Evolutionary conservation across 805 yeast genomes (phyloP).

Genomic region (Debaryomyces hansenii): DNA sequence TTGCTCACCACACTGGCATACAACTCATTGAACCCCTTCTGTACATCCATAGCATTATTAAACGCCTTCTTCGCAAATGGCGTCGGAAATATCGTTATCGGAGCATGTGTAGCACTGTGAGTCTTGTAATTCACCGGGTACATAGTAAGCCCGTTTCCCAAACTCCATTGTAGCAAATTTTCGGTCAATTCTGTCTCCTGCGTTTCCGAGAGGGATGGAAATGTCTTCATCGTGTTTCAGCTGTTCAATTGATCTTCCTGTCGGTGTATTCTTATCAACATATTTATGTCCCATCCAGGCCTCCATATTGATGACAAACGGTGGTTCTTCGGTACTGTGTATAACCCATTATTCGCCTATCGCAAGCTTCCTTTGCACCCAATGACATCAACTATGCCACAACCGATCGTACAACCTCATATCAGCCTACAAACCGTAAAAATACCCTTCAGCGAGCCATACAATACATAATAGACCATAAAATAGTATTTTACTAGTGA

Average conservation of each 20-base stretch:
- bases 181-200: slow-evolving; percentile 38
- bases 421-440: too few species aligned
- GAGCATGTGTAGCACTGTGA: slow-evolving; percentile 63
- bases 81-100: slow-evolving; percentile 88
- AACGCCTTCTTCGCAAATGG: slow-evolving; percentile 76
- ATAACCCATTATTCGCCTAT: not conserved
- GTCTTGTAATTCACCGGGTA: slow-evolving; percentile 59
- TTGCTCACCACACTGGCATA: slow-evolving; percentile 68
- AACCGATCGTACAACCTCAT: too few species aligned
- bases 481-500: too few species aligned
- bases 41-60: slow-evolving; percentile 64
- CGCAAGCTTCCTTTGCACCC: not conserved
- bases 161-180: slow-evolving; percentile 68
- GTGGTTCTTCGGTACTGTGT: not conserved
- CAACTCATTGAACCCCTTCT: slow-evolving; percentile 66
- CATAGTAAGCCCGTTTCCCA: slow-evolving; percentile 81
- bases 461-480: too few species aligned
- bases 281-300: not conserved
- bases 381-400: not conserved
- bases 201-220: slow-evolving; percentile 29
- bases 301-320: not conserved
- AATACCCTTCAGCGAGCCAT: too few species aligned
- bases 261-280: not conserved
- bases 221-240: slow-evolving; percentile 19
- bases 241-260: not conserved